Conservation (phyloP, 2,329 filamentous ascomycete genomes). For the Paecilomyces variotii region DNA sequence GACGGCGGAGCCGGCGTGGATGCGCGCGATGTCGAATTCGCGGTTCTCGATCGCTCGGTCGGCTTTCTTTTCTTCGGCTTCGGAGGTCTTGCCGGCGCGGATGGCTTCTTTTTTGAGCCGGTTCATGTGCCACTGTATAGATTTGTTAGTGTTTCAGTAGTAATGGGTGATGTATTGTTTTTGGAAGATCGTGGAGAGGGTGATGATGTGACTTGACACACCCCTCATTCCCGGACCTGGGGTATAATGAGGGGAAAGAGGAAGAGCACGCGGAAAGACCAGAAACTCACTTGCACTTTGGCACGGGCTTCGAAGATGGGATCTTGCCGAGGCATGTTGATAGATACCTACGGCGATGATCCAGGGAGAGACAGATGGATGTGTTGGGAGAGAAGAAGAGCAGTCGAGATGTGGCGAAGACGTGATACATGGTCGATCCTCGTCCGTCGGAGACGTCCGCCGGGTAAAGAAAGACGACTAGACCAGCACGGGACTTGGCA, state of each 20-base stretch:
- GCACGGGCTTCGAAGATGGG: slow-evolving; percentile 36
- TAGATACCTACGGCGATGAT: not conserved
- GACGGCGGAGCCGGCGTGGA: slow-evolving; percentile 39
- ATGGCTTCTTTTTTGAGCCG: slow-evolving; percentile 40
- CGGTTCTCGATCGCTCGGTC: slow-evolving; percentile 41
- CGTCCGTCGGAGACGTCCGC: not conserved
- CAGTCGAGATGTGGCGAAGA: not conserved
- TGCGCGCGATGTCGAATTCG: slow-evolving; percentile 42
- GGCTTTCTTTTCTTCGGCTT: slow-evolving; percentile 41
- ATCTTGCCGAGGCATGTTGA: slow-evolving; percentile 32
- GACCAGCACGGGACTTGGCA: slow-evolving; percentile 6
- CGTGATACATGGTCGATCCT: not conserved
- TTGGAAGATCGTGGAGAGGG: not conserved
- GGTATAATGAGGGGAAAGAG: slow-evolving; percentile 1
- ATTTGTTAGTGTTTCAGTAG: not conserved
- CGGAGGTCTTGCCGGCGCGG: slow-evolving; percentile 38
- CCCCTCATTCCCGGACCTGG: not conserved
- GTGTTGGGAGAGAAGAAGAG: not conserved
- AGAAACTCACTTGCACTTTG: slow-evolving; percentile 30
- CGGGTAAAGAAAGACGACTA: not conserved
- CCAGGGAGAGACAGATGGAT: not conserved
- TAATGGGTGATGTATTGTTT: not conserved
- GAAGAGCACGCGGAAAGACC: not conserved
- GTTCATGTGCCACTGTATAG: slow-evolving; percentile 37
- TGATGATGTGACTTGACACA: not conserved